Base-by-base conservation (phyloP, 2,329 filamentous ascomycete genomes). In the Alternaria arborescens region DNA sequence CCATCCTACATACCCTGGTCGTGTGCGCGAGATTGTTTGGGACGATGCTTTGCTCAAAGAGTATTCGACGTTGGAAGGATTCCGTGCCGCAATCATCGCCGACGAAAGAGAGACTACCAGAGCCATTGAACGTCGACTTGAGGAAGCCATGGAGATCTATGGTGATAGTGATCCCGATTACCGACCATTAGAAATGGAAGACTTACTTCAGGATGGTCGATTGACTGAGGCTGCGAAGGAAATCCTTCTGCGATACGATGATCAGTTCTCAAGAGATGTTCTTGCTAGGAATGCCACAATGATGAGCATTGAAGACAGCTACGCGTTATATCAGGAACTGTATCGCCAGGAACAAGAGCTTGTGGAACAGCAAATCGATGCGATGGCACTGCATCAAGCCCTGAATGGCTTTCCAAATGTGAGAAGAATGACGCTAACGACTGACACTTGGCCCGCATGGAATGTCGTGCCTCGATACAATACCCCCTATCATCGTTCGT, bases 401-500 rank as follows among this genome's bases (percentile, higher is more conserved):
- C 28, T 82, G 3, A 42, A 64, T 11, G 71, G 65, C 4, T 81
- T 83, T 43, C 75, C 78, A 0, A 69, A 67, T 3, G 65, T 83
- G 3, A 71, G 57, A 34, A 75, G 72, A 43, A 65, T 84, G 8
- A 80, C 71, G 0, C 57, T 83, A 12, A 82, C 81, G 4, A 77
- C 77, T 7, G 77, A 79, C 2, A 69, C 79, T 0, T 81, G 83
- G 61, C 79, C 79, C 0, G 66, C 66, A 11, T 66, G 70, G 43
- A 58, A 77, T 0, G 74, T 77, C n/a, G 50, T 57, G 0, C 81
- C 81, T 0, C 58, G 75, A 0, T 82, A 83, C 51, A 61, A 79
- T 20, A 83, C 81, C 0, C 81, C 81, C 1, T 80, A 79, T 67
- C 79, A 81, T 30, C 79, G 80, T 6, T 71, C 74, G 3, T 76